A percentile compares a stretch with the other conserved stretches of the same genome.
phyloP scores from a whole-genome alignment of 371 early-diverging fungal genomes.

The Syncephalastrum racemosum region DNA sequence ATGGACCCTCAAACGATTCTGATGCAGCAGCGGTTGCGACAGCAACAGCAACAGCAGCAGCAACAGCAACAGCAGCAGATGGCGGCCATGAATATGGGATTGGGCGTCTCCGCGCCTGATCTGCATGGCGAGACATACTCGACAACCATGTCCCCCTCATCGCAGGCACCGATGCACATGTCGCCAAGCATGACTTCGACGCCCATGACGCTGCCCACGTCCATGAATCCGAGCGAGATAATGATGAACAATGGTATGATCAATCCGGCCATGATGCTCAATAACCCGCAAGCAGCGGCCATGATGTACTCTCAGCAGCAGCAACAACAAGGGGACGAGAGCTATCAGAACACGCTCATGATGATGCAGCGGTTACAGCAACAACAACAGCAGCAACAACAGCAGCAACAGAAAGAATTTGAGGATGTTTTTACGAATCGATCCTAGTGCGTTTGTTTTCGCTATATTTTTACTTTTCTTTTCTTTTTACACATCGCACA shows the following conservation, averaged over 20 bases:
- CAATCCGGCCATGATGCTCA: constrained; percentile 28
- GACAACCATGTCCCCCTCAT: constrained; percentile 17
- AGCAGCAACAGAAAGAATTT: constrained; percentile 25
- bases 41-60: constrained; percentile 3
- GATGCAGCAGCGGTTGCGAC: constrained; percentile 8
- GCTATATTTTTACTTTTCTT: background rate
- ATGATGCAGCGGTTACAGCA: constrained; percentile 45
- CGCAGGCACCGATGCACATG: constrained; percentile 22
- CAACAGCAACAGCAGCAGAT: constrained; percentile 10
- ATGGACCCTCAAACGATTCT: constrained; percentile 15
- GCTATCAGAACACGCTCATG: constrained; percentile 34
- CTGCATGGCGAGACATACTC: constrained; percentile 6
- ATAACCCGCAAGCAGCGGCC: constrained; percentile 4
- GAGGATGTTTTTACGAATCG: constrained; percentile 21
- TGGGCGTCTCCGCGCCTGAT: constrained; percentile 8
- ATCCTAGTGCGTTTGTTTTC: constrained; percentile 4
- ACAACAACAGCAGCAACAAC: constrained; percentile 23
- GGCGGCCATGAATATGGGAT: constrained; percentile 22
- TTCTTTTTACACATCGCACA: background rate
- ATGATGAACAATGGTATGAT: constrained; percentile 31
- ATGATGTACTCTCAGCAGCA: constrained; percentile 9
- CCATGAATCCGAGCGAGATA: constrained; percentile 29
- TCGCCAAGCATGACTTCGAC: constrained; percentile 30
- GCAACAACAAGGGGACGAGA: constrained; percentile 22
- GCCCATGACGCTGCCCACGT: constrained; percentile 18